Evolutionary conservation across 768 basidiomycete genomes (phyloP).

Genomic region (Rhizopogon vinicolor): DNA sequence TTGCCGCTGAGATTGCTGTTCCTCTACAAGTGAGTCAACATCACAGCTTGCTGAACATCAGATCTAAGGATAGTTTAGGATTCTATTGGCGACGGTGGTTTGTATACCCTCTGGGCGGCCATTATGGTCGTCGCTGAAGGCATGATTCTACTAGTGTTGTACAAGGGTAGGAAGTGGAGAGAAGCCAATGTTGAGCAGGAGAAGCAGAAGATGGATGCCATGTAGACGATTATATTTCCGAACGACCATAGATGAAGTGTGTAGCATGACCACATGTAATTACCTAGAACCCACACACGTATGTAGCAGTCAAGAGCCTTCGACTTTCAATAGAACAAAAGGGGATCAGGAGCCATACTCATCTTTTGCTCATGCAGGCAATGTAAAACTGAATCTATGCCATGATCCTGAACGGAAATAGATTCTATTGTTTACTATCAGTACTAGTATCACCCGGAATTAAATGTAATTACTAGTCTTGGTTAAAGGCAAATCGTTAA

Average conservation of each 20-base stretch:
- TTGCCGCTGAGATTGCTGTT: conserved; percentile 72
- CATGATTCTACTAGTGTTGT: conserved; percentile 53
- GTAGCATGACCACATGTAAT: not conserved
- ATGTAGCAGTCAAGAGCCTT: no score
- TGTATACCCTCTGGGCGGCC: conserved; percentile 40
- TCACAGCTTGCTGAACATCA: not conserved
- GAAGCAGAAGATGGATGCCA: conserved; percentile 4
- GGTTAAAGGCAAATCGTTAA: no score
- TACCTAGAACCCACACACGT: no score
- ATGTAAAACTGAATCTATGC: no score
- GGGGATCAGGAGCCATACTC: no score
- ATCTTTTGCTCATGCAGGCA: no score
- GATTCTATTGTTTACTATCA: no score
- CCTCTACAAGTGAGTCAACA: conserved; percentile 48
- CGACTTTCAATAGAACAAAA: no score
- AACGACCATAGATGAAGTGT: not conserved
- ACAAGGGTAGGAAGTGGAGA: conserved; percentile 60
- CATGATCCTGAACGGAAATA: no score
- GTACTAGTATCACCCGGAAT: no score
- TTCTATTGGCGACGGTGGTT: conserved; percentile 23
- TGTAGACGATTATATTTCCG: not conserved
- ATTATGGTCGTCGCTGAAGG: conserved; percentile 48
- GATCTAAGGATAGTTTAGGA: not conserved
- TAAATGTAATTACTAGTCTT: no score
- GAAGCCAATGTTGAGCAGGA: conserved; percentile 43